phyloP scores from a whole-genome alignment of 1,284 basidiomycete genomes.

The Schizophyllum commune region DNA sequence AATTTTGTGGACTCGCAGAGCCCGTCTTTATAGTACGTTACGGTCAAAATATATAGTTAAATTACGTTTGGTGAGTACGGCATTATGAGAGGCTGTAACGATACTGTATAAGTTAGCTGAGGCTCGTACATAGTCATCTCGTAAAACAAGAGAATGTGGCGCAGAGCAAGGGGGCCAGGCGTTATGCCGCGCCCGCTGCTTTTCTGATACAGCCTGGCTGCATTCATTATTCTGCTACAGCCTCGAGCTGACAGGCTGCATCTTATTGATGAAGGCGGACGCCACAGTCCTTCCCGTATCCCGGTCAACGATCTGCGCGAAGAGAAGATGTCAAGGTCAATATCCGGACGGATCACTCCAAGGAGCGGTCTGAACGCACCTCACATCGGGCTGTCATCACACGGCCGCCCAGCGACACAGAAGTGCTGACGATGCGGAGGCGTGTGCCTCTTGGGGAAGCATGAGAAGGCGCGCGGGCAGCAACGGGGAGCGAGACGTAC shows the following conservation, averaged over 20 bases:
- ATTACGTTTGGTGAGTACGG: no score
- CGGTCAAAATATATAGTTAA: no score
- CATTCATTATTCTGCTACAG: neutral
- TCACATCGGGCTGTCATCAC: constrained; percentile 66
- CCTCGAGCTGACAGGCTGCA: constrained; percentile 39
- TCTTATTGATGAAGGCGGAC: constrained; percentile 59
- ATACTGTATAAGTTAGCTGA: no score
- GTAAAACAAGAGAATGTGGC: no score
- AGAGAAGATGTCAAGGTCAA: constrained; percentile 7
- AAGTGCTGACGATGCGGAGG: constrained; percentile 52
- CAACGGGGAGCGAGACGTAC: constrained; percentile 28
- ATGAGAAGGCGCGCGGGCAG: constrained; percentile 1
- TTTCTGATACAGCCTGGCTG: no score
- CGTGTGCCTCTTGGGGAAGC: constrained; percentile 38
- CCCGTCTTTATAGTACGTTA: no score
- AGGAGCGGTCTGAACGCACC: constrained; percentile 25
- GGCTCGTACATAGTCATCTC: no score
- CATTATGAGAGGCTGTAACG: no score
- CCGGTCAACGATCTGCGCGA: constrained; percentile 45
- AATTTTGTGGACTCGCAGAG: no score
- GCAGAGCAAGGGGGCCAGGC: no score
- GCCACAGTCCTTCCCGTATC: constrained; percentile 47
- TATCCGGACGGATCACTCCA: neutral
- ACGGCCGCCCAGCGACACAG: constrained; percentile 54
- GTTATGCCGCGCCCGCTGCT: no score